Evolutionary conservation across 352 stramenopile genomes (phyloP).

Genomic region (Elongisporangium anandrum): DNA sequence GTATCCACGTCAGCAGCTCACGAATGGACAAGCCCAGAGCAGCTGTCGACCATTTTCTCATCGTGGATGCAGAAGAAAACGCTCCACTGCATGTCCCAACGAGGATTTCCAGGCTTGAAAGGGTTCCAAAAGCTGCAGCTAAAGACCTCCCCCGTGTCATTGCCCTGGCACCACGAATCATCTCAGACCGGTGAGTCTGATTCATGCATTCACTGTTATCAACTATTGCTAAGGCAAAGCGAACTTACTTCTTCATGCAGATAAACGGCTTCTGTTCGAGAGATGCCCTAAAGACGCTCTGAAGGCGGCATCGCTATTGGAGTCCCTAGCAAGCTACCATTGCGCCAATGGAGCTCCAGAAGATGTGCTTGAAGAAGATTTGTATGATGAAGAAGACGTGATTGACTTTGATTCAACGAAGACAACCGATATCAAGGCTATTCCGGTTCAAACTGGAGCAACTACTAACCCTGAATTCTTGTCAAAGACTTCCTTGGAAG

Average conservation of each 20-base stretch:
- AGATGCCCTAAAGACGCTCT: slow-evolving; percentile 19
- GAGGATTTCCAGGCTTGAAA: slow-evolving; percentile 23
- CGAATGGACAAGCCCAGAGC: neutral
- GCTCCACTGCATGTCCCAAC: slow-evolving; percentile 36
- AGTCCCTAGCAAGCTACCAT: slow-evolving; percentile 20
- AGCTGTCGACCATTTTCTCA: slow-evolving; percentile 29
- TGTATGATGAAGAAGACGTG: slow-evolving; percentile 14
- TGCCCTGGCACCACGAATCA: slow-evolving; percentile 26
- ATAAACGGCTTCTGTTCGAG: slow-evolving; percentile 25
- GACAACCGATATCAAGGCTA: neutral
- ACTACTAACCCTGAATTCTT: neutral
- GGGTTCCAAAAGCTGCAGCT: slow-evolving; percentile 50
- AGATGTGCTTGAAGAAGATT: slow-evolving; percentile 17
- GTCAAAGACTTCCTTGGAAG: neutral
- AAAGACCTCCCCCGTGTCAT: slow-evolving; percentile 23
- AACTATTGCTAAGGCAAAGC: neutral
- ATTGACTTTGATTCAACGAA: neutral
- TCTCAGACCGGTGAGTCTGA: neutral
- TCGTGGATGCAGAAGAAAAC: slow-evolving; percentile 50
- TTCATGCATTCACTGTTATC: neutral
- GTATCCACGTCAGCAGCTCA: neutral
- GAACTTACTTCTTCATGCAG: neutral
- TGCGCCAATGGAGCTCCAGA: slow-evolving; percentile 7
- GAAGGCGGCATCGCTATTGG: slow-evolving; percentile 31
- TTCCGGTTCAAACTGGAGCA: neutral